phyloP scores from a whole-genome alignment of 176 grass and related monocot genomes.

The Avena insularis region DNA sequence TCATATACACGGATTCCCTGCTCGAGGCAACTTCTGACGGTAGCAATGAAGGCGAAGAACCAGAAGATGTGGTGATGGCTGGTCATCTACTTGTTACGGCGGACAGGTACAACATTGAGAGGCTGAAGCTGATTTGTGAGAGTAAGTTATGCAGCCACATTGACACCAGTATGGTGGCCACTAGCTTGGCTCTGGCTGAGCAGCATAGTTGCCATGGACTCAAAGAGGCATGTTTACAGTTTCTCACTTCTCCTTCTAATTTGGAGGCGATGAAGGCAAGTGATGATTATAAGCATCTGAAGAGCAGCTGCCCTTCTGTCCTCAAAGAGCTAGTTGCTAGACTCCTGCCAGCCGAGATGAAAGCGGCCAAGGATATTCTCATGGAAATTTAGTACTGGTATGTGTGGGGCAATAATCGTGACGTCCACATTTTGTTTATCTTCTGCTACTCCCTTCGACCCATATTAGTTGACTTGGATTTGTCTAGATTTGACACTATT shows the following conservation, averaged over 20 bases:
- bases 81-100: neutral
- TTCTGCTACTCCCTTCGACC: neutral
- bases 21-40: neutral
- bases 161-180: neutral
- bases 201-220: slow-evolving; percentile 10
- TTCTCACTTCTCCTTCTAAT: neutral
- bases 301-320: neutral
- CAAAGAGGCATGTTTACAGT: neutral
- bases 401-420: neutral
- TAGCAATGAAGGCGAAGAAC: neutral
- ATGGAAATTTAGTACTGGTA: neutral
- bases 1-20: neutral
- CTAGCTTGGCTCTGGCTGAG: neutral
- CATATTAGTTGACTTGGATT: no score
- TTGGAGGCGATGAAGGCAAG: neutral
- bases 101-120: neutral
- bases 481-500: no score
- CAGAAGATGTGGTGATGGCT: neutral
- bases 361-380: neutral
- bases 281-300: neutral
- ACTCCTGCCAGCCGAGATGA: neutral
- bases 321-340: neutral
- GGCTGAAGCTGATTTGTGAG: neutral
- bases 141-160: neutral
- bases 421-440: neutral